Evolutionary conservation across 2,329 filamentous ascomycete species (phyloP), one percentile per base, ranked within the genome.

Genomic region (Tolypocladium nubicola): DNA sequence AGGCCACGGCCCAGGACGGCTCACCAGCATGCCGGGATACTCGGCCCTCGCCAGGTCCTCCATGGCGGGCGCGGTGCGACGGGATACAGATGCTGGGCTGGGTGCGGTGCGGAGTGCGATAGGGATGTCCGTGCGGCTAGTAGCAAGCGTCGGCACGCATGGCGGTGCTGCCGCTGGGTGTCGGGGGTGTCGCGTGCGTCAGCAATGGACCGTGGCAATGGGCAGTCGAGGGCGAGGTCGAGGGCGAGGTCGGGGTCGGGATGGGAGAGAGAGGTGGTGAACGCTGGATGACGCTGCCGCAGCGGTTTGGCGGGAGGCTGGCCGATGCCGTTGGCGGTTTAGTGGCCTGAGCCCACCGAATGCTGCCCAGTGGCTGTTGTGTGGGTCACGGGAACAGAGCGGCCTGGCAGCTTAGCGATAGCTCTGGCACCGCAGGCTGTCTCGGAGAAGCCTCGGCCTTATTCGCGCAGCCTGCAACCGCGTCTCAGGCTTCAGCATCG

Each of bases 1-100:
- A 33, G 45, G 14, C 16, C 45, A 6, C 45, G n/a, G 8, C 45
- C 45, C 45, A 23, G 23, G 45, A 21, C 3, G 47, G 37, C 88
- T 80, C 80, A 97, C 93, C 86, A 96, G 86, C 83, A 97, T 87
- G 66, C 86, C 87, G 73, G 93, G 91, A 79, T 97, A 97, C 75
- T 97, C 93, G 73, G 88, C 81, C 75, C 91, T 85, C 71, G 89
- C 86, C 69, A 93, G 82, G 68, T 87, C 86, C 60, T 89, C 87
- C 85, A 90, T 90, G 67, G 67, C 73, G 65, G 86, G 21, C 37
- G 26, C 13, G 21, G 37, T 30, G 33, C 52, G 57, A 54, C 9
- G 39, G 21, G 47, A 40, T 54, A 60, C 35, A 21, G 52, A 57
- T 58, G 43, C 54, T 86, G 64, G 66, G 69, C 57, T 61, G 55